Evolutionary conservation across 352 stramenopile species (phyloP), one percentile per base, ranked within the genome.

Genomic region (Phytophthora brassicae): DNA sequence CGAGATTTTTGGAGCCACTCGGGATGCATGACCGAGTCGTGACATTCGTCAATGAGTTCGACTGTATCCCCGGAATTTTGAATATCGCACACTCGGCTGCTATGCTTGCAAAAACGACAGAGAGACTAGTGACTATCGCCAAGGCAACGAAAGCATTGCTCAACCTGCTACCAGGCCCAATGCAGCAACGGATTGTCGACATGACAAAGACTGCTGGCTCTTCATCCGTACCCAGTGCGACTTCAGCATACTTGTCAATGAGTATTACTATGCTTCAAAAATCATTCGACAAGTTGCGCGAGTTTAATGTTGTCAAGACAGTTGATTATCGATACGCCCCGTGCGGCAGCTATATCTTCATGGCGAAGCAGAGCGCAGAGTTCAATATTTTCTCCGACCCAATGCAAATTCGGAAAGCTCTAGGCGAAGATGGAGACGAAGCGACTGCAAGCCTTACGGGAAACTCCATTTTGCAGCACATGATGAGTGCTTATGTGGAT

Each of bases 1-100:
- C 57, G 6, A 53, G 48, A n/a, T 88, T 88, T 42, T 66, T 93
- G 22, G 49, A 79, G 24, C 49, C 69, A 0, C 42, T 92, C 4
- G 66, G 51, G 2, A 57, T 92, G 57, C 64, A 60, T 3, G 72
- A 78, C 20, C 72, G 80, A 36, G 59, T 89, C 31, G 60, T 94
- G 39, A 94, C 84, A 52, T 84, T 93, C 17, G 86, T 94, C 23
- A 94, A 94, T 29, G 84, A 94, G 58, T 79, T 86, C 38, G 86
- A 94, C 56, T 94, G 84, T 55, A 90, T 94, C 53, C 86, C 86
- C 3, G 74, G 79, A 22, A 81, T 93, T 54, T 68, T 92, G 22
- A 91, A 94, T 41, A 72, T 94, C 7, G 84, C 86, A 2, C 84
- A 94, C 46, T 89, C 82, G 20, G 72, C 84, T 24, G 77, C 84